phyloP scores from a whole-genome alignment of 2,329 filamentous ascomycete genomes.

The Pleomassaria siparia region DNA sequence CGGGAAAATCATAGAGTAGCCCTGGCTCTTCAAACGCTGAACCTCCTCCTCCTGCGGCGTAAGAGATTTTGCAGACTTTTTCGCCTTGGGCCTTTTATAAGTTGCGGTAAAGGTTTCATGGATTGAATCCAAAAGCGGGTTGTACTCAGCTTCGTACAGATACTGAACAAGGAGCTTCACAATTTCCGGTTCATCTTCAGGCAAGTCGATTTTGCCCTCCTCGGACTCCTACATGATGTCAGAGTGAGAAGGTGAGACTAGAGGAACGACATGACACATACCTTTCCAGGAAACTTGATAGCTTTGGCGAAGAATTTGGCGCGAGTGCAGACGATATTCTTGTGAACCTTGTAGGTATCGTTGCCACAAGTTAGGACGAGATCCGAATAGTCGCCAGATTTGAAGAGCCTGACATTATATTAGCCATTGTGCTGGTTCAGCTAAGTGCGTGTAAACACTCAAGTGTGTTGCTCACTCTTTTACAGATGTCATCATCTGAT shows the following conservation, averaged over 20 bases:
- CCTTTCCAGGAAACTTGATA: conserved; percentile 9
- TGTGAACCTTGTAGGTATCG: conserved; percentile 12
- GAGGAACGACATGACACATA: not conserved
- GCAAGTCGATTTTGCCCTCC: conserved; percentile 7
- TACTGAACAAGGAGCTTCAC: conserved; percentile 12
- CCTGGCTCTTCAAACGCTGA: too few species aligned
- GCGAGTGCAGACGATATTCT: conserved; percentile 9
- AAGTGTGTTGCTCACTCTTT: too few species aligned
- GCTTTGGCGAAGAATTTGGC: conserved; percentile 8
- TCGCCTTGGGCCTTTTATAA: not conserved
- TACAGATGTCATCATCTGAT: too few species aligned
- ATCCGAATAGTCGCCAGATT: conserved; percentile 14
- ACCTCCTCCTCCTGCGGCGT: too few species aligned
- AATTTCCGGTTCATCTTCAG: conserved; percentile 12
- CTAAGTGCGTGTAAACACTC: too few species aligned
- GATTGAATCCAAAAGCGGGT: conserved; percentile 4
- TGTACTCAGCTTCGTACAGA: conserved; percentile 10
- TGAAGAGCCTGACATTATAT: too few species aligned
- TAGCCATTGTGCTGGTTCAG: too few species aligned
- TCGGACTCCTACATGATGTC: conserved; percentile 2
- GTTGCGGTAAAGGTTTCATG: too few species aligned
- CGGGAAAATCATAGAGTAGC: too few species aligned
- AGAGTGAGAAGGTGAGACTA: not conserved
- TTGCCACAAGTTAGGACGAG: conserved; percentile 12
- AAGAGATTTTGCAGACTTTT: not conserved